Conservation (phyloP, 1,284 basidiomycete species). For the Tilletia walkeri region DNA sequence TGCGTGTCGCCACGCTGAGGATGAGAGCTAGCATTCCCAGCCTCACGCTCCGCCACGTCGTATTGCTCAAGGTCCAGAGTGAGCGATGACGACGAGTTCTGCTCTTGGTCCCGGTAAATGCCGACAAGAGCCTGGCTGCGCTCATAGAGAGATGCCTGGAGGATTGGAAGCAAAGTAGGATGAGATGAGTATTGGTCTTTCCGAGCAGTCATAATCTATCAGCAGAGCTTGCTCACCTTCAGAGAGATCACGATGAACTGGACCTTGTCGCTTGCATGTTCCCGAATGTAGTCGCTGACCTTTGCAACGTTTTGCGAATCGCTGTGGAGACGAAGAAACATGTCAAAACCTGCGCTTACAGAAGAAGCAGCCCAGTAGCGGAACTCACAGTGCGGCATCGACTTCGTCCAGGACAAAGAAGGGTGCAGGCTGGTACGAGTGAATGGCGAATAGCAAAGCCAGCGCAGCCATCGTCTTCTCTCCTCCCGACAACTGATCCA, state of each 20-base stretch:
- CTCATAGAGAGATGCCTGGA: constrained; percentile 68
- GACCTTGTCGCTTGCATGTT: constrained; percentile 64
- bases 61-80: constrained; percentile 73
- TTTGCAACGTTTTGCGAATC: constrained; percentile 53
- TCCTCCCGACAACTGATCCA: constrained; percentile 96
- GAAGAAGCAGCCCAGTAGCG: constrained; percentile 60
- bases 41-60: constrained; percentile 4
- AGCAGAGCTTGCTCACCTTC: constrained; percentile 59
- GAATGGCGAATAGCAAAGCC: constrained; percentile 91
- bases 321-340: constrained; percentile 5
- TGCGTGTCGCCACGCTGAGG: neutral
- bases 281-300: constrained; percentile 51
- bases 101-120: constrained; percentile 87
- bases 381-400: constrained; percentile 83
- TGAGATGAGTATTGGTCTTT: neutral
- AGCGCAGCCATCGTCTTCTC: constrained; percentile 98
- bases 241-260: constrained; percentile 97
- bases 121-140: constrained; percentile 86
- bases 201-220: neutral
- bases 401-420: constrained; percentile 99
- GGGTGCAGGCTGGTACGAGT: constrained; percentile 88
- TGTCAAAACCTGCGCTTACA: neutral
- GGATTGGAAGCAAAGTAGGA: neutral
- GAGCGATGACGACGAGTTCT: constrained; percentile 82
- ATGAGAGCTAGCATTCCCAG: neutral